Evolutionary conservation across 257 asterid species (phyloP).

Genomic region (Plectranthus barbatus): DNA sequence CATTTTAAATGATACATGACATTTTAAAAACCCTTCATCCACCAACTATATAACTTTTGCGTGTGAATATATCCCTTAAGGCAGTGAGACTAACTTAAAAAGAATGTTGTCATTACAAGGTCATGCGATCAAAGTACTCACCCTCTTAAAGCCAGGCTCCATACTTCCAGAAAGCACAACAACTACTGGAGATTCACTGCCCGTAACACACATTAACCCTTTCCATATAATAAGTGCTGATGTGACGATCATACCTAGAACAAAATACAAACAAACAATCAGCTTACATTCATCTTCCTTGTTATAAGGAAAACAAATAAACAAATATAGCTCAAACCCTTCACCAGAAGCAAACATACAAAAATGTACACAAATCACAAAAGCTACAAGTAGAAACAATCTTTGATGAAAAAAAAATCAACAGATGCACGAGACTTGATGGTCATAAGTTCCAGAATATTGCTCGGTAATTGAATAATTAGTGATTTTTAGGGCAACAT

Average conservation of each 20-base stretch:
- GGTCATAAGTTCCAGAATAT: neutral
- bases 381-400: neutral
- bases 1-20: neutral
- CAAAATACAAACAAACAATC: neutral
- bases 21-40: neutral
- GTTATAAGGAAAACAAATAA: neutral
- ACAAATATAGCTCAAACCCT: neutral
- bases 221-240: conserved; percentile 99
- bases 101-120: neutral
- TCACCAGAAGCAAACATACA: neutral
- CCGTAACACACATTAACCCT: conserved; percentile 90
- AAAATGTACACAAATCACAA: neutral
- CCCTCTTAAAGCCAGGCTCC: conserved; percentile 99
- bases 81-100: neutral
- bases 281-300: neutral
- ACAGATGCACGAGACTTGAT: neutral
- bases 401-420: no score
- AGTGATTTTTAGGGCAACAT: neutral
- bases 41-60: neutral
- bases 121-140: conserved; percentile 27
- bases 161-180: conserved; percentile 99
- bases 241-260: conserved; percentile 90
- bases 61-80: neutral
- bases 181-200: conserved; percentile 98
- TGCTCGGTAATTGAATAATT: neutral